Base-by-base conservation (phyloP, 2,329 filamentous ascomycete genomes). In the Alternaria brassicae region DNA sequence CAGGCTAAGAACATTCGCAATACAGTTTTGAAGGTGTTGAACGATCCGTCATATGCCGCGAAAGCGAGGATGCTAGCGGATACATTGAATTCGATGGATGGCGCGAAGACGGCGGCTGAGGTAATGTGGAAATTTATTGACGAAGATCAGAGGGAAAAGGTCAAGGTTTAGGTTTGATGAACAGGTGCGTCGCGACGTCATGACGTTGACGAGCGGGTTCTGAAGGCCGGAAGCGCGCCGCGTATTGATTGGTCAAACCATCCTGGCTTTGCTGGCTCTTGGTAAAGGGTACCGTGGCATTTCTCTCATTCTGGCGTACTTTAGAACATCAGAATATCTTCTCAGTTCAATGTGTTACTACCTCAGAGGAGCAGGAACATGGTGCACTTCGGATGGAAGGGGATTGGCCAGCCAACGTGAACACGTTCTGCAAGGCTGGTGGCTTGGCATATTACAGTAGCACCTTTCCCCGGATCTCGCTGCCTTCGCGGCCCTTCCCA, bases 51-150 rank as follows among this genome's bases (percentile, higher is more conserved):
- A 1, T 75, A 75, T 56, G 63, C 67, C 7, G 64, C 62, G 3
- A 70, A 68, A 17, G 71, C 72, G 32, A 65, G 57, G 49, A 55
- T 50, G 19, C 47, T 75, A 48, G 68, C 64, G 4, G 67, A 75
- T 21, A 71, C 56, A 8, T 39, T 75, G 21, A 71, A 71, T 34
- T 55, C 65, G 5, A 74, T 75, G 70, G 68, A 75, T 50, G 72
- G 72, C 12, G 72, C 72, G 8, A 66, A 65, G 45, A 71, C 62
- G 10, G 70, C 71, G 9, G 72, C 71, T 0, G 68, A 75, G 36
- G 66, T 67, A 3, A 75, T 75, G 71, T 75, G 72, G 72, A 67
- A 67, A 48, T 75, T 75, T 27, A 69, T 73, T 13, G 51, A 70
- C 1, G 66, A 70, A 30, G 66, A 67, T 28, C 56, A 61, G 34